phyloP scores from a whole-genome alignment of 2,329 filamentous ascomycete species.

The Cercospora zeae-maydis region DNA sequence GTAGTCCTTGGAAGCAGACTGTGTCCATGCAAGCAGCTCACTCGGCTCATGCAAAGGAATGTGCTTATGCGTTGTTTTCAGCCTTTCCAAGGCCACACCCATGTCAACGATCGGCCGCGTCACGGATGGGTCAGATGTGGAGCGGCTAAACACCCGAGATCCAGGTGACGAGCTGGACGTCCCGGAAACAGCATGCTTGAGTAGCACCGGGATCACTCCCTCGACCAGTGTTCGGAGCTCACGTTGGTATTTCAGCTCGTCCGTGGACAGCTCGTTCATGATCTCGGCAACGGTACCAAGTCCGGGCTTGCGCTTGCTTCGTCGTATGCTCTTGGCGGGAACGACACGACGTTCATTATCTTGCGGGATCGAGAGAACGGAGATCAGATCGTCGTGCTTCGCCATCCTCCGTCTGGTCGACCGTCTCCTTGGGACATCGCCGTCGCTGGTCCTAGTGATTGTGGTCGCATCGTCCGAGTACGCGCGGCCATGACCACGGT shows the following conservation, averaged over 20 bases:
- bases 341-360: slow-evolving; percentile 65
- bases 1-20: slow-evolving; percentile 74
- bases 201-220: slow-evolving; percentile 86
- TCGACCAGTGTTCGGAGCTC: slow-evolving; percentile 92
- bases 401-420: slow-evolving; percentile 60
- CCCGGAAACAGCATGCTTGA: slow-evolving; percentile 77
- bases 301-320: slow-evolving; percentile 61
- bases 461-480: slow-evolving; percentile 32
- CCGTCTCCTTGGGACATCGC: slow-evolving; percentile 31
- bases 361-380: slow-evolving; percentile 68
- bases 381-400: slow-evolving; percentile 90
- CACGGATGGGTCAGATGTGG: slow-evolving; percentile 56
- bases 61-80: slow-evolving; percentile 74
- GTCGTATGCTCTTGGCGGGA: slow-evolving; percentile 74
- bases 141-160: slow-evolving; percentile 28
- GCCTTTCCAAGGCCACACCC: slow-evolving; percentile 81
- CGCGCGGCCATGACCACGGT: slow-evolving; percentile 24
- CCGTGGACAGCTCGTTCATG: slow-evolving; percentile 72
- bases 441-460: slow-evolving; percentile 31
- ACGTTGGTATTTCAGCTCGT: slow-evolving; percentile 82
- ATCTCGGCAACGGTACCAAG: slow-evolving; percentile 71
- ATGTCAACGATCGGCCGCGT: slow-evolving; percentile 90
- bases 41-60: slow-evolving; percentile 72
- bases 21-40: slow-evolving; percentile 75
- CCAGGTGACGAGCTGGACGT: slow-evolving; percentile 49